A percentile compares a stretch with the other conserved stretches of the same genome.
Conservation (phyloP, 345 rosid genomes). For the Litchi chinensis region DNA sequence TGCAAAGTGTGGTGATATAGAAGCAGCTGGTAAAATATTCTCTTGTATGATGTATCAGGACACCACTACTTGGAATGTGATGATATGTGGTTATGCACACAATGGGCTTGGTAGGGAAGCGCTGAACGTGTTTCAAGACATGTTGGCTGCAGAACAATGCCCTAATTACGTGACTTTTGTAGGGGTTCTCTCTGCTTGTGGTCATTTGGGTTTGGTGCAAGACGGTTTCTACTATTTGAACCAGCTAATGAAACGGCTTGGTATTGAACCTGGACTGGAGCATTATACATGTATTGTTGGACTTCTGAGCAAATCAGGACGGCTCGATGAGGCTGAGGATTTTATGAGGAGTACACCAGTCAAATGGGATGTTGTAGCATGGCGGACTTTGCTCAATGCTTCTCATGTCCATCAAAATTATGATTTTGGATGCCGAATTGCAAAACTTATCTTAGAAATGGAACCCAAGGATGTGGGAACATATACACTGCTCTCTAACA, state of each 20-base stretch:
- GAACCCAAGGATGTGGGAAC: conserved; percentile 74
- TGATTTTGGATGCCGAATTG: conserved; percentile 59
- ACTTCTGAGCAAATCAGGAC: conserved; percentile 75
- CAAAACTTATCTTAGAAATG: conserved; percentile 46
- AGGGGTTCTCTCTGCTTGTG: conserved; percentile 80
- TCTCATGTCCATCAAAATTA: conserved; percentile 62
- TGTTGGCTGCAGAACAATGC: conserved; percentile 50
- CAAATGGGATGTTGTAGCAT: conserved; percentile 78
- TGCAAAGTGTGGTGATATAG: conserved; percentile 61
- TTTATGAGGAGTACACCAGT: conserved; percentile 69
- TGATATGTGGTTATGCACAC: conserved; percentile 78
- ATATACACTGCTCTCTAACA: conserved; percentile 55
- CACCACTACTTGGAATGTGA: conserved; percentile 64
- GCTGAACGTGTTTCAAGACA: conserved; percentile 51
- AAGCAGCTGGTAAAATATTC: conserved; percentile 56
- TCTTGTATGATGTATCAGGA: conserved; percentile 40
- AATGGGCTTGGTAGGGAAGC: conserved; percentile 77
- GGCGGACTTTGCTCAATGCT: conserved; percentile 76
- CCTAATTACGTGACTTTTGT: conserved; percentile 79
- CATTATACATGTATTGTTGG: conserved; percentile 81
- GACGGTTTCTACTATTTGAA: conserved; percentile 63
- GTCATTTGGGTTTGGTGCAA: conserved; percentile 59
- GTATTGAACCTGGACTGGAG: conserved; percentile 64
- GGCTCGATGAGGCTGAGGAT: conserved; percentile 55
- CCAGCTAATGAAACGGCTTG: conserved; percentile 54